A percentile compares a stretch with the other conserved stretches of the same genome.
These are phyloP conservation scores for Boletus reticuloceps DNA, from an alignment of 768 basidiomycete species.

Conservation along the genomic window DNA sequence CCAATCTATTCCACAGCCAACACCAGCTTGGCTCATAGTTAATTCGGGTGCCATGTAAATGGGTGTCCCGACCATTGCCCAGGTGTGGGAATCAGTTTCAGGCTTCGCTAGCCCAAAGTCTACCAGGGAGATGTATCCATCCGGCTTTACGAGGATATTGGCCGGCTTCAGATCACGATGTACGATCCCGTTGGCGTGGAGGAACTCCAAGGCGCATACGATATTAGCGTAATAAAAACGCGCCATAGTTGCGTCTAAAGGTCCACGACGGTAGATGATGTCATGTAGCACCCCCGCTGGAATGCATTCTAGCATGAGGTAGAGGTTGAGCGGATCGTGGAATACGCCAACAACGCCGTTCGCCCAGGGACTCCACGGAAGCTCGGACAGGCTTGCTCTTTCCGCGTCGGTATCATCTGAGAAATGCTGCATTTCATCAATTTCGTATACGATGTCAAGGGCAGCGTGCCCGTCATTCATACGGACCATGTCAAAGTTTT, in stretches of 20 bases:
- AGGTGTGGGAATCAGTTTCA: slow-evolving; percentile 14
- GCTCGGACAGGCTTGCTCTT: slow-evolving; percentile 35
- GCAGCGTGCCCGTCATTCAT: not conserved
- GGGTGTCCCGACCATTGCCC: slow-evolving; percentile 45
- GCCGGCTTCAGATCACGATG: slow-evolving; percentile 60
- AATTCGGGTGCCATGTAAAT: slow-evolving; percentile 52
- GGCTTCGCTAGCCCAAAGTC: slow-evolving; percentile 47
- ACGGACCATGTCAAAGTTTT: slow-evolving; percentile 31
- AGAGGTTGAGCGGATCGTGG: slow-evolving; percentile 46
- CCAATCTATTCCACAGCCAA: slow-evolving; percentile 48
- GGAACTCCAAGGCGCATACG: slow-evolving; percentile 45
- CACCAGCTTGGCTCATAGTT: slow-evolving; percentile 18
- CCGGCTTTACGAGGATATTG: slow-evolving; percentile 53
- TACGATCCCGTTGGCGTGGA: slow-evolving; percentile 42
- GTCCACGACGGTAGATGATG: slow-evolving; percentile 32
- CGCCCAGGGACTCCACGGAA: slow-evolving; percentile 57
- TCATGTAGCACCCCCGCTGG: slow-evolving; percentile 43
- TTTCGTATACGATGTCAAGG: not conserved
- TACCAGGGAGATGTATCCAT: slow-evolving; percentile 52
- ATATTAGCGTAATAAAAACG: slow-evolving; percentile 59
- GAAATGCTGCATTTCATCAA: slow-evolving; percentile 18
- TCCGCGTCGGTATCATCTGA: slow-evolving; percentile 39
- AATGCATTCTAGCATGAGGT: slow-evolving; percentile 50
- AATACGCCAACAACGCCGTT: slow-evolving; percentile 45
- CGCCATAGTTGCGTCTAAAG: slow-evolving; percentile 31